Base-by-base conservation (phyloP, 2,329 filamentous ascomycete genomes). In the Moelleriella libera region DNA sequence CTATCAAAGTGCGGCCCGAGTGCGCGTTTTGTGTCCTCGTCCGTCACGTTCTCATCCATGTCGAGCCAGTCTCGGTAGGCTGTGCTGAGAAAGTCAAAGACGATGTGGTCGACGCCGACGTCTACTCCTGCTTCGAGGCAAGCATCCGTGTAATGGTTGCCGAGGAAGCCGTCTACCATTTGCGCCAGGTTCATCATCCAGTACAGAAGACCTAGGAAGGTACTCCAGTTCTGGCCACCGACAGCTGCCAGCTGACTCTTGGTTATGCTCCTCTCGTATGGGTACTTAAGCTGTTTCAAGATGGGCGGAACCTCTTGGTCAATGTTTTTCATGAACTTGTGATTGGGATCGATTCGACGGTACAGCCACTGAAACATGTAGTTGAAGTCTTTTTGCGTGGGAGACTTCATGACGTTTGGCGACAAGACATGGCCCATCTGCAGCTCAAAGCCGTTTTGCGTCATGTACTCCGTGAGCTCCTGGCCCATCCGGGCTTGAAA, bases 141-240 rank as follows among this genome's bases (percentile, higher is more conserved):
- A 1, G 88, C 89, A 46, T 95, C 85, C 54, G 96, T 88, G 62
- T 95, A 98, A 44, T 80, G 80, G 49, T 88, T 83, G 47, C 70
- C 65, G 1, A 78, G 71, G 60, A 89, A 97, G 28, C 85, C 78
- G 52, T 97, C 89, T 59, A 97, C 78, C 83, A 97, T 94, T 55
- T 90, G 83, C 5, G 88, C 87, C 46, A 98, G 71, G 64, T 97
- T 89, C 90, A 98, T 95, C 81, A 98, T 90, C 92, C 92, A 98
- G 67, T 98, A 89, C 45, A 98, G 72, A 62, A 98, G 71, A 0
- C 89, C 92, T 10, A 98, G 71, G 58, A 98, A 97, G 0, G 88
- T 92, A 52, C 85, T 85, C 92, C 92, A 98, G 61, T 97, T 97
- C 65, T 95, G 88, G 3, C 89, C 90, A 54, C 92, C 92, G 0